These are phyloP conservation scores for Trichoderma koningiopsis DNA, from an alignment of 2,329 filamentous ascomycete genomes.

Conservation along the genomic window DNA sequence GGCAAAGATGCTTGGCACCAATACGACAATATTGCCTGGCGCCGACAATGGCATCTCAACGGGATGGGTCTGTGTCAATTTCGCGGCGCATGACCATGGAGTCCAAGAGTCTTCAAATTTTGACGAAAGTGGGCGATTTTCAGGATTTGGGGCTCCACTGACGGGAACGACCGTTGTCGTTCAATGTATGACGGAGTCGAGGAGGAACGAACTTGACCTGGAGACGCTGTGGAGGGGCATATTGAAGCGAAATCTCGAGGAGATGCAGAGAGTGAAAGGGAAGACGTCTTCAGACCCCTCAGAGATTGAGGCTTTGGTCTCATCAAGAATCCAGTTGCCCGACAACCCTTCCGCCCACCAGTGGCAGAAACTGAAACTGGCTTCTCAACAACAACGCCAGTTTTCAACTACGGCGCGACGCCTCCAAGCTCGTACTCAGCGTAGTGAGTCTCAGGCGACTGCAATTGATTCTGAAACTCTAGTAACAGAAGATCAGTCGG, in stretches of 20 bases:
- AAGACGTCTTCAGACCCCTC: conserved; percentile 31
- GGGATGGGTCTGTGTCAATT: conserved; percentile 94
- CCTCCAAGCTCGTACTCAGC: conserved; percentile 25
- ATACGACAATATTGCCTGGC: conserved; percentile 63
- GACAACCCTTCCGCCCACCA: conserved; percentile 36
- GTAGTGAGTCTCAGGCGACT: conserved; percentile 1
- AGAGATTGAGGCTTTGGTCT: conserved; percentile 38
- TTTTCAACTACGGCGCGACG: conserved; percentile 40
- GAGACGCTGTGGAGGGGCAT: conserved; percentile 55
- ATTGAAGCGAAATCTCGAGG: conserved; percentile 41
- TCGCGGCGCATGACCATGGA: conserved; percentile 69
- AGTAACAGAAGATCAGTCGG: conserved; percentile 15
- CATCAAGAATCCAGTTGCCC: conserved; percentile 40
- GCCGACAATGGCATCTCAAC: conserved; percentile 86
- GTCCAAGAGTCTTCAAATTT: conserved; percentile 47
- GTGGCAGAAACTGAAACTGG: conserved; percentile 41
- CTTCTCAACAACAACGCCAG: conserved; percentile 39
- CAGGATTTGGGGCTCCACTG: conserved; percentile 70
- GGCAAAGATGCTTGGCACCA: conserved; percentile 76
- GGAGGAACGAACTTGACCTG: conserved; percentile 55
- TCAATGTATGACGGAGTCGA: conserved; percentile 59
- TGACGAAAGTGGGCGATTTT: conserved; percentile 59
- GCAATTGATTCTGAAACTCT: not conserved
- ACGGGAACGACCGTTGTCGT: conserved; percentile 57
- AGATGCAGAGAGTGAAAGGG: conserved; percentile 37